These are phyloP conservation scores for Arthrobotrys musiformis DNA, from an alignment of 2,329 filamentous ascomycete species.

Conservation along the genomic window DNA sequence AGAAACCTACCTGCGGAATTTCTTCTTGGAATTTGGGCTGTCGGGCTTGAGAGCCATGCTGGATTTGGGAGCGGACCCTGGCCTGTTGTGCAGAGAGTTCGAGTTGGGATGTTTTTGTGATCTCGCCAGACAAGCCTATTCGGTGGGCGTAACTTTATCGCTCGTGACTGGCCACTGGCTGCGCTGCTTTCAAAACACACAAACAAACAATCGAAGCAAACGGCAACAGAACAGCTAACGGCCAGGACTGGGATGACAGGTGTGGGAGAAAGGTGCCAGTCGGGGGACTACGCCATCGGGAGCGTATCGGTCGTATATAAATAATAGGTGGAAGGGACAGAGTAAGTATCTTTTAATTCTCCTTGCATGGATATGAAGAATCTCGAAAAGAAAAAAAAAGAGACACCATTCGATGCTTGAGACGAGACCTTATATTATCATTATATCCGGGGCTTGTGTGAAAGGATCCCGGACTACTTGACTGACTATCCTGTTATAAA, in stretches of 20 bases:
- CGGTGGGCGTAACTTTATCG: constrained; percentile 33
- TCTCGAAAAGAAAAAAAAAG: background rate
- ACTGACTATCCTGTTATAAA: constrained; percentile 20
- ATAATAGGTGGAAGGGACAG: constrained; percentile 8
- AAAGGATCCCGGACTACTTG: constrained; percentile 28
- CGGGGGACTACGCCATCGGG: constrained; percentile 16
- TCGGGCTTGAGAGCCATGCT: constrained; percentile 42
- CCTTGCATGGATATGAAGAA: constrained; percentile 26
- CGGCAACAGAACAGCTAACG: background rate
- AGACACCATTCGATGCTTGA: constrained; percentile 10
- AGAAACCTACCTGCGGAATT: constrained; percentile 29
- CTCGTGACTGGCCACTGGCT: constrained; percentile 30
- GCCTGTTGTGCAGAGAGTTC: constrained; percentile 28
- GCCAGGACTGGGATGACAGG: background rate
- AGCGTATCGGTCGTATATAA: background rate
- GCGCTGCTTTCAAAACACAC: constrained; percentile 29
- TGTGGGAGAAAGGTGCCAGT: background rate
- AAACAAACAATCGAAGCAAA: constrained; percentile 19
- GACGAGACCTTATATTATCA: constrained; percentile 21
- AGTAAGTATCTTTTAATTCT: constrained; percentile 20
- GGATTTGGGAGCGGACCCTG: constrained; percentile 39
- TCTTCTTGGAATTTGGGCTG: constrained; percentile 24
- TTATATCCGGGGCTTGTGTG: constrained; percentile 38
- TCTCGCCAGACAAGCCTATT: constrained; percentile 10
- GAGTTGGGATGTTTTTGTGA: constrained; percentile 40